phyloP scores from a whole-genome alignment of 164 flowering plant species.

The Dillenia suffruticosa region DNA sequence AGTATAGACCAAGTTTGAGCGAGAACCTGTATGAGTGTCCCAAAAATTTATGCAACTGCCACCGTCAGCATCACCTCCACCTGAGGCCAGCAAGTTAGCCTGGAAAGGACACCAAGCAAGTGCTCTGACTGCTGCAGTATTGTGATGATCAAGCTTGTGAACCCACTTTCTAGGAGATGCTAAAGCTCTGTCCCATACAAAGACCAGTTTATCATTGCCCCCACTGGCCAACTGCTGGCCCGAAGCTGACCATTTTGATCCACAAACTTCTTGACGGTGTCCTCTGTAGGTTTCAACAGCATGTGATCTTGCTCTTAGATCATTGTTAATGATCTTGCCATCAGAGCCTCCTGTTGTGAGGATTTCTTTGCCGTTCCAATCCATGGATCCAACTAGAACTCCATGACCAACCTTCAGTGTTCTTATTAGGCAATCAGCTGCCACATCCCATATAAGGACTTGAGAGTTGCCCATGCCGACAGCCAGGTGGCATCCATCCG shows the following conservation, averaged over 20 bases:
- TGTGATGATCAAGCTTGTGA: constrained; percentile 1
- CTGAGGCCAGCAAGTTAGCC: constrained; percentile 3
- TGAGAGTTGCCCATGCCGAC: not conserved
- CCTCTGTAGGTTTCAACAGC: constrained; percentile 1
- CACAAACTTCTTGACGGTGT: constrained; percentile 8
- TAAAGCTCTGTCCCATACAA: constrained; percentile 1
- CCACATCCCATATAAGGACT: not conserved
- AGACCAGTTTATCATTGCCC: constrained; percentile 6
- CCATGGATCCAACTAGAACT: constrained; percentile 5
- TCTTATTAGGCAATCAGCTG: no score
- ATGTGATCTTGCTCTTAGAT: constrained; percentile 1
- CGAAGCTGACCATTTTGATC: constrained; percentile 6
- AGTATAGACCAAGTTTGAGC: not conserved
- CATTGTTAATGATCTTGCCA: not conserved
- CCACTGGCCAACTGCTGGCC: not conserved
- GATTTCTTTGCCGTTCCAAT: constrained; percentile 2
- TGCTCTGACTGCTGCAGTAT: constrained; percentile 9
- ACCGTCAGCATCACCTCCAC: constrained; percentile 5
- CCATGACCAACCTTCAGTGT: not conserved
- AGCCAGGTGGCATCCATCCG: not conserved
- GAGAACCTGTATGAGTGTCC: constrained; percentile 5
- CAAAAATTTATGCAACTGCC: constrained; percentile 6
- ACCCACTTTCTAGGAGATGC: constrained; percentile 1
- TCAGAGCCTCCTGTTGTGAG: constrained; percentile 6
- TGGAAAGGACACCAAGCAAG: constrained; percentile 9